A percentile compares a stretch with the other conserved stretches of the same genome.
phyloP scores from a whole-genome alignment of 164 flowering plant genomes.

The Stephania japonica region DNA sequence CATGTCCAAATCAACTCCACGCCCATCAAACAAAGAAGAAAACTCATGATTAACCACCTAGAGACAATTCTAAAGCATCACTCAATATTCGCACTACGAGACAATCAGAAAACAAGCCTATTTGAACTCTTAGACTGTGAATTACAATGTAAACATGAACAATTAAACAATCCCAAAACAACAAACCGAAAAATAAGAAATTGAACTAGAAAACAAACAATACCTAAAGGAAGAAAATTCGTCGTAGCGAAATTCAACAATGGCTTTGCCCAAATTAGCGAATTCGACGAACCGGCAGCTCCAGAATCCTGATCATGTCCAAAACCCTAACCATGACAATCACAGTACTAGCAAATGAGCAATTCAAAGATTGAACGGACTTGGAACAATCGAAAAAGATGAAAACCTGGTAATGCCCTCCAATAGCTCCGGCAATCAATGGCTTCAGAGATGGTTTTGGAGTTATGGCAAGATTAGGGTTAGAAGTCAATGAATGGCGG shows the following conservation, averaged over 20 bases:
- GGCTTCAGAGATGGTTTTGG: slow-evolving; percentile 19
- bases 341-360: not conserved
- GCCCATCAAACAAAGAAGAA: not conserved
- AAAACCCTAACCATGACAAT: not conserved
- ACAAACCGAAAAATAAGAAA: not conserved
- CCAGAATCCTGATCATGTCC: not conserved
- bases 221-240: slow-evolving; percentile 13
- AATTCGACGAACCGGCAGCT: not conserved
- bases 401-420: slow-evolving; percentile 28
- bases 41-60: not conserved
- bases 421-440: slow-evolving; percentile 22
- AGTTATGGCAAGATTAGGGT: not conserved
- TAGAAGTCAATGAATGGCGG: slow-evolving; percentile 5
- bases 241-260: slow-evolving; percentile 1
- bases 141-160: too few relatives aligned
- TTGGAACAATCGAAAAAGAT: not conserved
- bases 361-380: not conserved
- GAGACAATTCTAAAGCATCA: not conserved
- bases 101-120: too few relatives aligned
- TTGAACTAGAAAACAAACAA: not conserved
- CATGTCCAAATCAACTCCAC: not conserved
- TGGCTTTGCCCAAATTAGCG: slow-evolving; percentile 1
- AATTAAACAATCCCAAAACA: not conserved
- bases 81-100: not conserved
- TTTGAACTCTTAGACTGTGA: not conserved